Conservation (phyloP, 495 filamentous ascomycete species). For the Glonium stellatum region DNA sequence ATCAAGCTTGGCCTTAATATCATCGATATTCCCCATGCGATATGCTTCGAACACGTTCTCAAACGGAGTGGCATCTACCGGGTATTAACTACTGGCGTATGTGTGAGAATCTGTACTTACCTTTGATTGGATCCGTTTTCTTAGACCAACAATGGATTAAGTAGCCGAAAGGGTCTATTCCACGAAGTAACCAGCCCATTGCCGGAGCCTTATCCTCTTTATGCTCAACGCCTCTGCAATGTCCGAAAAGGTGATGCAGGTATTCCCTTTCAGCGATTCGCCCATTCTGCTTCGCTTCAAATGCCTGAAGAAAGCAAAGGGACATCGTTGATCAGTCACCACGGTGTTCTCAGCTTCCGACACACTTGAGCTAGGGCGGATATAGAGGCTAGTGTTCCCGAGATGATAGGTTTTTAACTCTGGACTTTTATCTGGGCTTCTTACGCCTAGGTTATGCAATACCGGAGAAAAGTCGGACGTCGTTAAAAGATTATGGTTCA, state of each 20-base stretch:
- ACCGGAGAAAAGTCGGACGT: too few species aligned
- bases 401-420: too few species aligned
- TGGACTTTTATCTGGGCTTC: too few species aligned
- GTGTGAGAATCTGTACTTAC: background rate
- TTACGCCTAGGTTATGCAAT: too few species aligned
- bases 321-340: too few species aligned
- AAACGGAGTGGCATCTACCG: background rate
- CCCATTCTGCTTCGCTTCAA: background rate
- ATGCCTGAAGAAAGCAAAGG: background rate
- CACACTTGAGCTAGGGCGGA: too few species aligned
- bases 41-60: background rate
- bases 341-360: too few species aligned
- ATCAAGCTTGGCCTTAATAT: background rate
- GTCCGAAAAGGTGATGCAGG: background rate
- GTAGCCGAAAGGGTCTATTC: background rate
- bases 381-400: too few species aligned
- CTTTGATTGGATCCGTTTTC: background rate
- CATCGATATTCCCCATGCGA: background rate
- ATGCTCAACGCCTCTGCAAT: background rate
- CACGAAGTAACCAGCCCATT: background rate
- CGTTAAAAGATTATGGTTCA: too few species aligned
- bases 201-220: background rate
- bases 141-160: background rate
- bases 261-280: background rate
- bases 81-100: background rate